Percentiles rank a stretch among this genome's conserved stretches.
phyloP scores from a whole-genome alignment of 768 basidiomycete genomes.

The Amanita thiersii region DNA sequence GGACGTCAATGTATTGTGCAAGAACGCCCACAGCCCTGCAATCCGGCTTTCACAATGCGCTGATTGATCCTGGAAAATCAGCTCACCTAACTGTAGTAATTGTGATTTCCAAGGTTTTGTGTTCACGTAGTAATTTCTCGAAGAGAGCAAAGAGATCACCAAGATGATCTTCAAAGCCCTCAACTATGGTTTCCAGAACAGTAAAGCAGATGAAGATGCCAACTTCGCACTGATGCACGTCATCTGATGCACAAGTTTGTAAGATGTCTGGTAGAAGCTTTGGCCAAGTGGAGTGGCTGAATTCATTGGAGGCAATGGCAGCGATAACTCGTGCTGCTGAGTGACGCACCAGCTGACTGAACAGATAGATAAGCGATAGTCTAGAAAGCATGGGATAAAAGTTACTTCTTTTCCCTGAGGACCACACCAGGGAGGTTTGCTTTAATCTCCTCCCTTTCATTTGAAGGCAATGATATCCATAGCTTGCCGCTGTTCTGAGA shows the following conservation, averaged over 20 bases:
- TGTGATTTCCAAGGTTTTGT: constrained; percentile 83
- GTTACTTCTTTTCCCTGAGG: constrained; percentile 67
- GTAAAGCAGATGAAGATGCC: constrained; percentile 86
- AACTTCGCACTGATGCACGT: constrained; percentile 80
- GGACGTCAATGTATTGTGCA: constrained; percentile 84
- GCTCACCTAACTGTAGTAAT: constrained; percentile 78
- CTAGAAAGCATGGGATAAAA: constrained; percentile 6
- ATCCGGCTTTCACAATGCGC: constrained; percentile 8
- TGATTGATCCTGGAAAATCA: neutral
- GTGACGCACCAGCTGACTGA: constrained; percentile 85
- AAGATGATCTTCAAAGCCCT: constrained; percentile 76
- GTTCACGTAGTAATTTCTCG: constrained; percentile 61
- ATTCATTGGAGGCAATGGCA: constrained; percentile 85
- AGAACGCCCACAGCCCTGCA: constrained; percentile 80
- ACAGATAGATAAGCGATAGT: constrained; percentile 12
- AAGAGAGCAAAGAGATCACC: constrained; percentile 77
- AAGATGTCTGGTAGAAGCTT: constrained; percentile 84
- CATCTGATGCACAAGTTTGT: constrained; percentile 60
- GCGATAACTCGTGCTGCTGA: constrained; percentile 90
- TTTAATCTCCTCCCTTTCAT: constrained; percentile 80
- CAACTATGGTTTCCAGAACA: constrained; percentile 85
- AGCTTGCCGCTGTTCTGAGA: constrained; percentile 68
- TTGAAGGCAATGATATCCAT: constrained; percentile 67
- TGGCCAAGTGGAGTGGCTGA: constrained; percentile 74
- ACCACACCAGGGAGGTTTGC: constrained; percentile 70